Evolutionary conservation across 129 eudicot species (phyloP).

Genomic region (Tanacetum coccineum): DNA sequence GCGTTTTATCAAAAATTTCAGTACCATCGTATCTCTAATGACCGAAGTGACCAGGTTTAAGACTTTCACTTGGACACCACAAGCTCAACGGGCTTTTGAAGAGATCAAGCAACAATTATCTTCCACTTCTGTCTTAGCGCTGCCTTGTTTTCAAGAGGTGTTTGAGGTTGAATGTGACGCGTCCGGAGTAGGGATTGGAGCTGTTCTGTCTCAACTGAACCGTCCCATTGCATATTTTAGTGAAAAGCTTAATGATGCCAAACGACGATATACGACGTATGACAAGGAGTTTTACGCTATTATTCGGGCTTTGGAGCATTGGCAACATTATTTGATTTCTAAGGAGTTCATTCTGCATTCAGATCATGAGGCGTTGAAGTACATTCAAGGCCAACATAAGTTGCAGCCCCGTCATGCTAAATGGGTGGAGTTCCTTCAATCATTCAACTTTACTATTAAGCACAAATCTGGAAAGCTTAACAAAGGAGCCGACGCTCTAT

Average conservation of each 20-base stretch:
- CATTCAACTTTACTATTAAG: too few relatives aligned
- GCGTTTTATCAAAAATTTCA: not conserved
- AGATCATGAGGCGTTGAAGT: not conserved
- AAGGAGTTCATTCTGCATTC: slow-evolving; percentile 1
- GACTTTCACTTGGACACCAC: not conserved
- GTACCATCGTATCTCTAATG: not conserved
- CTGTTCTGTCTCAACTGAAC: not conserved
- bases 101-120: not conserved
- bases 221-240: not conserved
- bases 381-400: too few relatives aligned
- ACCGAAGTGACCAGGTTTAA: not conserved
- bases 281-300: too few relatives aligned
- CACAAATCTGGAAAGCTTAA: not conserved
- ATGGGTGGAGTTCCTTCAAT: too few relatives aligned
- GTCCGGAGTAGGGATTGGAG: slow-evolving; percentile 1
- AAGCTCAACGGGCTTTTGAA: not conserved
- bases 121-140: not conserved
- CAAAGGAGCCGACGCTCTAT: not conserved
- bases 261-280: too few relatives aligned
- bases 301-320: not conserved
- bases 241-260: not conserved
- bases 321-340: not conserved
- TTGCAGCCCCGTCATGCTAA: too few relatives aligned
- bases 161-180: slow-evolving; percentile 14
- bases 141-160: not conserved